Base-by-base conservation (phyloP, 805 yeast genomes). In the Teunomyces aglyptinius region DNA sequence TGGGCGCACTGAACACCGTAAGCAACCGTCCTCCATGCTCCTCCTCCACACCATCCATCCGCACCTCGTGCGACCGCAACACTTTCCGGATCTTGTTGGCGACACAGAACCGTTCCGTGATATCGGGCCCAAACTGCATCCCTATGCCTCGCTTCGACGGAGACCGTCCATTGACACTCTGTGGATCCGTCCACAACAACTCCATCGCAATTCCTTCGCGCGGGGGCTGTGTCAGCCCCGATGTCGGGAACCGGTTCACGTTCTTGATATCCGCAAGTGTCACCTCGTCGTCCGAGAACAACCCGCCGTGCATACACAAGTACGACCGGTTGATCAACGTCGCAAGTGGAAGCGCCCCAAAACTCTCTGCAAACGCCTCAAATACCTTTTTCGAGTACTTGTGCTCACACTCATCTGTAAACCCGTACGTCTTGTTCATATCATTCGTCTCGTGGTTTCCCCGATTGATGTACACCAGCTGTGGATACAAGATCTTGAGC, bases 1-100 rank as follows among this genome's bases (percentile, higher is more conserved):
- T 92, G 29, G 99, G 99, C 0, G 99, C 99, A 65, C 95, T 85
- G 66, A 94, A 94, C n/a, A 94, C 96, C 0, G 99, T 94, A 44
- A 90, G 81, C 43, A 94, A 78, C 53, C 82, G 77, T 10, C 95
- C 96, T 48, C 86, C 77, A 60, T 94, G 99, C 61, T 92, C 97
- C 39, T 76, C 75, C 53, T 89, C 89, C 49, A 85, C 89, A 41
- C 99, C 99, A 5, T 78, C 85, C 86, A 86, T 85, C 61, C 98
- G 78, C 6, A 92, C 96, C 68, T 94, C 99, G 61, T 94, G 99
- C 2, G 97, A 89, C 58, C 99, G 78, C 57, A 94, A 85, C 34
- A 94, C 80, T 47, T 88, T 91, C 57, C 84, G 78, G 50, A 94
- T 73, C 27, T 78, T 76, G 65, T 94, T 94, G 35, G 63, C 63